Conservation (phyloP, 1,284 basidiomycete genomes). For the Cystobasidium slooffiae region DNA sequence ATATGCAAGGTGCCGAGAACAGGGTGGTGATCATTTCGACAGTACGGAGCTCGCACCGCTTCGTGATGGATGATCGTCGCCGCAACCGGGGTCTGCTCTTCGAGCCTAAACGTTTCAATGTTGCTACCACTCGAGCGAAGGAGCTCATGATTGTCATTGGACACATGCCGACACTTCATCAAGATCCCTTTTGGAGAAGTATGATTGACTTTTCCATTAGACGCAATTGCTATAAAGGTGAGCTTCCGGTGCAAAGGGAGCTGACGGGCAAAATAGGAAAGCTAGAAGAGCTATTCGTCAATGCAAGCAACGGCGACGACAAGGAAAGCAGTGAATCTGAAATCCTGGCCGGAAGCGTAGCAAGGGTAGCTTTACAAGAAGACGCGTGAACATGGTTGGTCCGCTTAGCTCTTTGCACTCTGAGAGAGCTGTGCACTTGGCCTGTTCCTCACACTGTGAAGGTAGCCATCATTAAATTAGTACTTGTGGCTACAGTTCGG, state of each 20-base stretch:
- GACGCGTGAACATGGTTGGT: background rate
- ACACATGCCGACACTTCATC: conserved; percentile 53
- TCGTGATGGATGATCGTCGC: conserved; percentile 54
- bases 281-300: conserved; percentile 20
- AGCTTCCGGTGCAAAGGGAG: background rate
- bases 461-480: too few relatives aligned
- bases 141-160: conserved; percentile 58
- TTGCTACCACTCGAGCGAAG: conserved; percentile 59
- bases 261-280: background rate
- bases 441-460: too few relatives aligned
- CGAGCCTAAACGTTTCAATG: conserved; percentile 58
- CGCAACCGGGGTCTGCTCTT: conserved; percentile 56
- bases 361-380: background rate
- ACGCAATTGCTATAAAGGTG: conserved; percentile 12
- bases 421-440: background rate
- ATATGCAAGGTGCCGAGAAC: conserved; percentile 53
- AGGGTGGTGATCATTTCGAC: conserved; percentile 56
- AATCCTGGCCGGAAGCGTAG: conserved; percentile 6
- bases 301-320: background rate
- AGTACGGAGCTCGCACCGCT: conserved; percentile 55
- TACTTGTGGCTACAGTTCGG: too few relatives aligned
- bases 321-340: background rate
- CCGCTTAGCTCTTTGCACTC: background rate
- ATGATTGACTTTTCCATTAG: conserved; percentile 26
- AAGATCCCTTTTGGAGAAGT: conserved; percentile 31